Evolutionary conservation across 306 rosid species (phyloP), one percentile per base, ranked within the genome.

Genomic region (Acacia confusa): DNA sequence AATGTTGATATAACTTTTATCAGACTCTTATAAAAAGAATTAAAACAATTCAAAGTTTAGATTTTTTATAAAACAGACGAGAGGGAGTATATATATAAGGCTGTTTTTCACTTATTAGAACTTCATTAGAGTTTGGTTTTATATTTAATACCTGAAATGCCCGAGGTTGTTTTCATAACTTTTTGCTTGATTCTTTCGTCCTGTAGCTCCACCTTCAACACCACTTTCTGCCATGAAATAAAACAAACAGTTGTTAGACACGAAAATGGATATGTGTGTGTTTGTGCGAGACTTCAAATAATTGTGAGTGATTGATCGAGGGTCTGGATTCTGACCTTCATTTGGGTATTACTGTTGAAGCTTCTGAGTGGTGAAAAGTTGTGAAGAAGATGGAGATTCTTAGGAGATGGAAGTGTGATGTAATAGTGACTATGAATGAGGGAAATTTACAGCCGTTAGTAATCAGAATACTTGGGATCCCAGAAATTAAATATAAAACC

Each of bases 121-220:
- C 24, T 32, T 20, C 5, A 9, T 12, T 13, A 68, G 28, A 3
- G 20, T 14, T 20, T 20, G 30, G 13, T 68, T 36, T 36, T 24
- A 17, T 20, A 9, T 17, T 57, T 0, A 2, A 22, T 87, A 90
- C 97, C 96, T 82, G 79, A 53, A 30, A 91, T 72, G 58, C 87
- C 87, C 57, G 96, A 91, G 45, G 82, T 89, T 43, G 79, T 52
- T 78, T 36, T 88, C 96, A 91, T 87, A 28, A 88, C 92, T n/a
- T 88, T 91, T 63, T 78, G 66, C 91, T 79, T 91, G 24, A 17
- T 17, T 73, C 7, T 87, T 27, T 90, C 82, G 32, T 88, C 88
- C n/a, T 80, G 17, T 17, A 87, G 1, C 3, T 72, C 79, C 82
- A 93, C 47, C 58, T 79, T 87, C 85, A 91, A 17, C 68, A 91